Evolutionary conservation across 768 basidiomycete species (phyloP).

Genomic region (Clavaria fumosa): DNA sequence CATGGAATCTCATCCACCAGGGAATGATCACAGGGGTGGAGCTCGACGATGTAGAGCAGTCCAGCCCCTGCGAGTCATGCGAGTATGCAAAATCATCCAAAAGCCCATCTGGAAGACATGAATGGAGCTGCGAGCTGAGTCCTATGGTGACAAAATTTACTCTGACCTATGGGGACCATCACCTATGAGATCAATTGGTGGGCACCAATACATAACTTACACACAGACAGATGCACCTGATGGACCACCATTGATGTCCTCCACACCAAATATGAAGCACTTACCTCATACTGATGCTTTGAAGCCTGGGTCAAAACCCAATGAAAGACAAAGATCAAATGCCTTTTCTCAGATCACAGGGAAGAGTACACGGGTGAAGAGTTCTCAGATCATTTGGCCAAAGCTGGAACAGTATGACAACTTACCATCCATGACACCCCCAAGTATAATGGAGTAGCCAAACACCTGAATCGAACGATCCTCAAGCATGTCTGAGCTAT

Average conservation of each 20-base stretch:
- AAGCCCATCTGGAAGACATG: conserved; percentile 10
- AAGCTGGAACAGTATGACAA: conserved; percentile 18
- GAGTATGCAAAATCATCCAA: conserved; percentile 16
- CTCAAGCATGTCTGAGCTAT: conserved; percentile 15
- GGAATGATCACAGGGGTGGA: conserved; percentile 14
- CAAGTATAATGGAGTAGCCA: conserved; percentile 23
- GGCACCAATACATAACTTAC: conserved; percentile 15
- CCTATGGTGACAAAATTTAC: conserved; percentile 13
- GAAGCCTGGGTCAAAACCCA: conserved; percentile 19
- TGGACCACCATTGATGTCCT: conserved; percentile 10
- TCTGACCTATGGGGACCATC: conserved; percentile 24
- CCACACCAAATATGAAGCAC: conserved; percentile 12
- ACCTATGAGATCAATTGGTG: conserved; percentile 8
- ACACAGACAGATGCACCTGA: conserved; percentile 16
- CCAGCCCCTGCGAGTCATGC: conserved; percentile 17
- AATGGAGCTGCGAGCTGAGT: conserved; percentile 1
- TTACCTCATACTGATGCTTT: conserved; percentile 12
- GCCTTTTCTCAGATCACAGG: conserved; percentile 20
- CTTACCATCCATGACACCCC: conserved; percentile 22
- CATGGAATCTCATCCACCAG: conserved; percentile 11
- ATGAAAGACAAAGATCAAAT: conserved; percentile 10
- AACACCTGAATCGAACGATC: conserved; percentile 20
- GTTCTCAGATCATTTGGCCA: conserved; percentile 14
- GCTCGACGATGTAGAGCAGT: conserved; percentile 10
- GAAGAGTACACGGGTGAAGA: conserved; percentile 20